A percentile compares a stretch with the other conserved stretches of the same genome.
phyloP scores from a whole-genome alignment of 305 asterid genomes.

The Andrographis paniculata region DNA sequence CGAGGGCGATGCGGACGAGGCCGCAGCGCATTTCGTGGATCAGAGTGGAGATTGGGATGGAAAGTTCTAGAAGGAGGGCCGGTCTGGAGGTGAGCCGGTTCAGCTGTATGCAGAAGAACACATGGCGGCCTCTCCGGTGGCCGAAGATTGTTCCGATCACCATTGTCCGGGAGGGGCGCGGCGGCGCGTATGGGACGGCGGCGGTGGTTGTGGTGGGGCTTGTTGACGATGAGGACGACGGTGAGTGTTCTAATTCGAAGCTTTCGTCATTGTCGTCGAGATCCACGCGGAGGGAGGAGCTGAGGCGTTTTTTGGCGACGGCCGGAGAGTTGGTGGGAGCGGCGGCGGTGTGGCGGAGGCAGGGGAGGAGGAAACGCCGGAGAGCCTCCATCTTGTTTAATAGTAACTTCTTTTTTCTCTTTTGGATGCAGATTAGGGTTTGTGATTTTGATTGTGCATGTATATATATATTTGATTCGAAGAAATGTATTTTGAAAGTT shows the following conservation, averaged over 20 bases:
- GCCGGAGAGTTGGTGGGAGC: slow-evolving; percentile 31
- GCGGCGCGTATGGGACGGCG: slow-evolving; percentile 33
- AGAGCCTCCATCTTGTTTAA: slow-evolving; percentile 62
- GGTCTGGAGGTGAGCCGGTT: slow-evolving; percentile 60
- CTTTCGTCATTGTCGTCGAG: slow-evolving; percentile 24
- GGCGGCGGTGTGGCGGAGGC: slow-evolving; percentile 46
- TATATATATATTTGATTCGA: too few relatives aligned
- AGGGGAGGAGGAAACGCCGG: slow-evolving; percentile 80
- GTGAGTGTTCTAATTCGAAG: slow-evolving; percentile 10
- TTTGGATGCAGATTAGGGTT: too few relatives aligned
- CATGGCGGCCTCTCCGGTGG: slow-evolving; percentile 72
- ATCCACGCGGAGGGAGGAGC: slow-evolving; percentile 87
- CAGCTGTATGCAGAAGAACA: slow-evolving; percentile 87
- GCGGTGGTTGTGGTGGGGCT: slow-evolving; percentile 18
- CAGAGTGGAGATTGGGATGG: slow-evolving; percentile 66
- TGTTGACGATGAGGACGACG: slow-evolving; percentile 26
- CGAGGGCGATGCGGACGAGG: slow-evolving; percentile 67
- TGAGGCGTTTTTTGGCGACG: slow-evolving; percentile 63
- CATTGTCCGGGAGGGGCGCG: slow-evolving; percentile 80
- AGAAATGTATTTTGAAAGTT: too few relatives aligned
- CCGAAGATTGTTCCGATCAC: slow-evolving; percentile 90
- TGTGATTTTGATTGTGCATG: too few relatives aligned
- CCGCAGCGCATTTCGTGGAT: slow-evolving; percentile 80
- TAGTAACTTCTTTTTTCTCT: too few relatives aligned
- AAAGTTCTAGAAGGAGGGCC: slow-evolving; percentile 72